A percentile compares a stretch with the other conserved stretches of the same genome.
Conservation (phyloP, 805 yeast species). For the Candida nanaspora region DNA sequence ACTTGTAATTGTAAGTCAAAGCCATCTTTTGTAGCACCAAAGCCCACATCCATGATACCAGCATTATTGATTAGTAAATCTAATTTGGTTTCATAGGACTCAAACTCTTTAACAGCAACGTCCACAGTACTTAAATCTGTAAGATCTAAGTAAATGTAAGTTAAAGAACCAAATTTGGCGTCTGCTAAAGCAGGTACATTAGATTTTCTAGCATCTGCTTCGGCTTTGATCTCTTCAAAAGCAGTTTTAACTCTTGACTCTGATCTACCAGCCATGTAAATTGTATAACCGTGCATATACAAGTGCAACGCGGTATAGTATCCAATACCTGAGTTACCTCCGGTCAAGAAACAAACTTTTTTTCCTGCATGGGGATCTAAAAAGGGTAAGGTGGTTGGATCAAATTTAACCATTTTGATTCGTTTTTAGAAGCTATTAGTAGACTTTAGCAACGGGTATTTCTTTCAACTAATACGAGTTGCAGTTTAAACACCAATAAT, state of each 20-base stretch:
- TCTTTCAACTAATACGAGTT: too few species aligned
- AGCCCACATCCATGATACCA: slow-evolving; percentile 76
- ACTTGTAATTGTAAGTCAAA: slow-evolving; percentile 79
- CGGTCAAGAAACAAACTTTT: slow-evolving; percentile 67
- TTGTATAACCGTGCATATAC: slow-evolving; percentile 69
- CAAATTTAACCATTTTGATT: not conserved
- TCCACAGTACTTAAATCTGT: slow-evolving; percentile 39
- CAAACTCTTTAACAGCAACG: slow-evolving; percentile 40
- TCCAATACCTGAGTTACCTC: slow-evolving; percentile 80
- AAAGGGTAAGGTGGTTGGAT: slow-evolving; percentile 43
- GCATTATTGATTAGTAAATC: slow-evolving; percentile 71
- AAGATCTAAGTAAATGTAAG: slow-evolving; percentile 49
- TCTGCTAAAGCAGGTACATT: slow-evolving; percentile 11
- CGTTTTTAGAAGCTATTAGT: too few species aligned
- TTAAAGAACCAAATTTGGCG: slow-evolving; percentile 41
- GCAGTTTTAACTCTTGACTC: slow-evolving; percentile 48
- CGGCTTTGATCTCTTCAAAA: slow-evolving; percentile 44
- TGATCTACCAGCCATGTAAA: slow-evolving; percentile 71
- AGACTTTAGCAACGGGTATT: too few species aligned
- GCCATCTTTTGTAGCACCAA: slow-evolving; percentile 46
- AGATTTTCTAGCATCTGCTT: slow-evolving; percentile 35
- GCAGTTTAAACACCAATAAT: too few species aligned
- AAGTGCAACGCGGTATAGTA: slow-evolving; percentile 69
- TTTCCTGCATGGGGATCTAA: slow-evolving; percentile 46
- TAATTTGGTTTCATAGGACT: slow-evolving; percentile 38